These are phyloP conservation scores for Eucalyptus brandiana DNA, from an alignment of 345 rosid species.

Conservation along the genomic window DNA sequence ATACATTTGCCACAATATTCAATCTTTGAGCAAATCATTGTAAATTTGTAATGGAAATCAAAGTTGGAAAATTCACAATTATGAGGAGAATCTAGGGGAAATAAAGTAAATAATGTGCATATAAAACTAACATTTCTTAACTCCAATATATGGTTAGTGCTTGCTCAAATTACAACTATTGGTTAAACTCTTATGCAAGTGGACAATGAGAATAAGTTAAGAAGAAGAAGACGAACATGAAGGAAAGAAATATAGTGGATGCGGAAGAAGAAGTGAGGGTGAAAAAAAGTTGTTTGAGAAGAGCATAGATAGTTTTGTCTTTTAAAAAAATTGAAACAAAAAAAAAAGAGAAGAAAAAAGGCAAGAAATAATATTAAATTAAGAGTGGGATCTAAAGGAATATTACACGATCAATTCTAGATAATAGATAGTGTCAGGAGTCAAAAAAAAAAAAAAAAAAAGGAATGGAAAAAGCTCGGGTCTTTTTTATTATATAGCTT, in stretches of 20 bases:
- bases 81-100: too few relatives aligned
- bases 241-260: background rate
- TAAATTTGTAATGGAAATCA: too few relatives aligned
- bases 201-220: background rate
- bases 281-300: background rate
- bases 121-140: too few relatives aligned
- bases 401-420: background rate
- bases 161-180: too few relatives aligned
- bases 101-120: too few relatives aligned
- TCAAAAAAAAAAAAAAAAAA: background rate
- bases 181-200: background rate
- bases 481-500: background rate
- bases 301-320: background rate
- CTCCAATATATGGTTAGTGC: too few relatives aligned
- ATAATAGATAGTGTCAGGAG: background rate
- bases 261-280: background rate
- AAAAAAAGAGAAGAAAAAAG: background rate
- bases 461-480: background rate
- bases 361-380: background rate
- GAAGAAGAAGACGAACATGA: background rate
- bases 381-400: background rate
- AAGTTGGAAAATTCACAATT: too few relatives aligned
- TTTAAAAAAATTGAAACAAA: background rate
- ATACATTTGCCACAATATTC: background rate
- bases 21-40: too few relatives aligned